Percentiles rank a stretch among this genome's conserved stretches.
These are phyloP conservation scores for Podaxis rugospora DNA, from an alignment of 768 basidiomycete genomes.

Conservation along the genomic window DNA sequence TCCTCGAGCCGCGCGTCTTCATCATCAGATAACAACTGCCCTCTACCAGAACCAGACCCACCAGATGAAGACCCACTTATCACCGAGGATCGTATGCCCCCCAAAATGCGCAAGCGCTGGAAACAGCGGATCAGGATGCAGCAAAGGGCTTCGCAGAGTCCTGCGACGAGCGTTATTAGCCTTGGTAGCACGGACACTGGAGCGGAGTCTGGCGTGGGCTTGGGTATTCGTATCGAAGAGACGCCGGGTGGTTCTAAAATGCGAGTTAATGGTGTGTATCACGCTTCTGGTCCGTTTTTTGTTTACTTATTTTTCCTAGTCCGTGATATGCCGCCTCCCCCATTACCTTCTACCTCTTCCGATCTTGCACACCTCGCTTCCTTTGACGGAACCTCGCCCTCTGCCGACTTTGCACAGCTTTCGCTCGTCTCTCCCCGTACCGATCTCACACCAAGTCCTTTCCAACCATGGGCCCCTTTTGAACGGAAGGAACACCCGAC, in stretches of 20 bases:
- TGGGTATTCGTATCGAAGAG: not conserved
- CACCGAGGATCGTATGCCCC: constrained; percentile 45
- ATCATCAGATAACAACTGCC: not conserved
- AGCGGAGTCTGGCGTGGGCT: not conserved
- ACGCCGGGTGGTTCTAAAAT: not conserved
- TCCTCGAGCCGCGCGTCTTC: constrained; percentile 1
- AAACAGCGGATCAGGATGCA: constrained; percentile 19
- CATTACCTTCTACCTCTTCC: not conserved
- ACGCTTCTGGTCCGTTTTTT: not conserved
- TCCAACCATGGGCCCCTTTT: constrained; percentile 9
- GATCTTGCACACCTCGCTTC: constrained; percentile 4
- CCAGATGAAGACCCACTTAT: constrained; percentile 7
- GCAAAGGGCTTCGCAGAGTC: not conserved
- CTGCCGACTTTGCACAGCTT: constrained; percentile 44
- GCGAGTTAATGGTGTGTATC: not conserved
- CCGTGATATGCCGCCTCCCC: constrained; percentile 5
- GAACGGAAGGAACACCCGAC: not conserved
- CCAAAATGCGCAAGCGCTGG: constrained; percentile 59
- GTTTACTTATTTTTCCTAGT: not conserved
- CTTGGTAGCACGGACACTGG: not conserved
- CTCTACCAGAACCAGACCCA: constrained; percentile 15
- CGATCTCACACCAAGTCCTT: not conserved
- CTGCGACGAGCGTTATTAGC: not conserved
- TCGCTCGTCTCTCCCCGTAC: constrained; percentile 30
- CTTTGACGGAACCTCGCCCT: constrained; percentile 22